These are phyloP conservation scores for Jamesozyma gamospora DNA, from an alignment of 805 yeast species.

Conservation along the genomic window DNA sequence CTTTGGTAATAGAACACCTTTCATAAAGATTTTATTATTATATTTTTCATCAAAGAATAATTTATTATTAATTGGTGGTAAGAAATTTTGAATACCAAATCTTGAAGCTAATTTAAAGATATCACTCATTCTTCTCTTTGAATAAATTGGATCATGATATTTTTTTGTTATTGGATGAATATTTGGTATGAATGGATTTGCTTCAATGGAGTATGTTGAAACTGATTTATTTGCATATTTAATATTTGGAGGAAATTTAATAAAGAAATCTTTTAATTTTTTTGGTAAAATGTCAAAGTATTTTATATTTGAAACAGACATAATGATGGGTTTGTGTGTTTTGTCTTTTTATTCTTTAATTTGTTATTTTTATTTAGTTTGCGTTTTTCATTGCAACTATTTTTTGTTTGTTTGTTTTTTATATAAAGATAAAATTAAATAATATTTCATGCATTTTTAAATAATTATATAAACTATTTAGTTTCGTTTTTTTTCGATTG, in stretches of 20 bases:
- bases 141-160: constrained; percentile 68
- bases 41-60: constrained; percentile 73
- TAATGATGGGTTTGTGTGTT: too few relatives aligned
- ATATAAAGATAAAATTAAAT: not conserved
- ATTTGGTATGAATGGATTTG: constrained; percentile 83
- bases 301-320: constrained; percentile 21
- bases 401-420: not conserved
- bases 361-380: not conserved
- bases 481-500: too few relatives aligned
- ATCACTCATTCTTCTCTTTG: constrained; percentile 74
- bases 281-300: constrained; percentile 55
- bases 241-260: constrained; percentile 70
- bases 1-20: constrained; percentile 70
- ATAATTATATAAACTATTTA: too few relatives aligned
- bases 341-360: not conserved
- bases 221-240: constrained; percentile 58
- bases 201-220: constrained; percentile 52
- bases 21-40: constrained; percentile 55
- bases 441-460: not conserved
- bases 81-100: constrained; percentile 66
- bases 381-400: not conserved
- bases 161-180: constrained; percentile 72
- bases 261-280: constrained; percentile 62
- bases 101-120: constrained; percentile 72
- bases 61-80: constrained; percentile 48